phyloP scores from a whole-genome alignment of 495 filamentous ascomycete species.

The Xylaria longipes region DNA sequence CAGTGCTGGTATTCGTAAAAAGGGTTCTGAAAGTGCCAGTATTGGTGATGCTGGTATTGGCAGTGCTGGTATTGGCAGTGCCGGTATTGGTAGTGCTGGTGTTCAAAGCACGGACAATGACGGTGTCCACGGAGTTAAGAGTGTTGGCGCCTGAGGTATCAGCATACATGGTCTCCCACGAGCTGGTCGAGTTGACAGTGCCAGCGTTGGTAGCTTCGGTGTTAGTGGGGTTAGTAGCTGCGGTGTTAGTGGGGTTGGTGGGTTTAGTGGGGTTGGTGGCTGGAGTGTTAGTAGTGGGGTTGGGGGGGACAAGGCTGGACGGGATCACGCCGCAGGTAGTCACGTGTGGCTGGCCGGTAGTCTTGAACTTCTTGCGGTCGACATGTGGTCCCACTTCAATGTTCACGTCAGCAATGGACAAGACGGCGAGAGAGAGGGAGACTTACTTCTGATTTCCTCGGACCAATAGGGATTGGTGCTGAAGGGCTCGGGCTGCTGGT shows the following conservation, averaged over 20 bases:
- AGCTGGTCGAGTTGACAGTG: background rate
- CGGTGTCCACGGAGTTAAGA: background rate
- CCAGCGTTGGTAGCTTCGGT: constrained; percentile 27
- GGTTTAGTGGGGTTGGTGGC: background rate
- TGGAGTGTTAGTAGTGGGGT: constrained; percentile 28
- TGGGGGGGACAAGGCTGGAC: constrained; percentile 40
- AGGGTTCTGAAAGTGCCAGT: background rate
- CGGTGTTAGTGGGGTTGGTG: background rate
- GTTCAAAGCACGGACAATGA: background rate
- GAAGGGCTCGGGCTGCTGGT: constrained; percentile 80
- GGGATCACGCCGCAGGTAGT: constrained; percentile 52
- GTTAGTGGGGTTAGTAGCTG: background rate
- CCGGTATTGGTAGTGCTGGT: constrained; percentile 3
- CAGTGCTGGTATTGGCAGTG: background rate
- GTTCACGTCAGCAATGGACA: constrained; percentile 1
- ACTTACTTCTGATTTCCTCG: constrained; percentile 69
- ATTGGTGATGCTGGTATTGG: constrained; percentile 3
- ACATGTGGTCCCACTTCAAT: constrained; percentile 70
- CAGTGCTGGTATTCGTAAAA: background rate
- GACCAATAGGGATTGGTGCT: constrained; percentile 85
- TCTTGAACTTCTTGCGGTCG: constrained; percentile 64
- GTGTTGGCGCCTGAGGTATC: background rate
- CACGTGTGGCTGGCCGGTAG: constrained; percentile 58
- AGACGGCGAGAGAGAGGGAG: background rate
- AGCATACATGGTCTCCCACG: constrained; percentile 1